Conservation (phyloP, 2,329 filamentous ascomycete species). For the Curvularia sp. region DNA sequence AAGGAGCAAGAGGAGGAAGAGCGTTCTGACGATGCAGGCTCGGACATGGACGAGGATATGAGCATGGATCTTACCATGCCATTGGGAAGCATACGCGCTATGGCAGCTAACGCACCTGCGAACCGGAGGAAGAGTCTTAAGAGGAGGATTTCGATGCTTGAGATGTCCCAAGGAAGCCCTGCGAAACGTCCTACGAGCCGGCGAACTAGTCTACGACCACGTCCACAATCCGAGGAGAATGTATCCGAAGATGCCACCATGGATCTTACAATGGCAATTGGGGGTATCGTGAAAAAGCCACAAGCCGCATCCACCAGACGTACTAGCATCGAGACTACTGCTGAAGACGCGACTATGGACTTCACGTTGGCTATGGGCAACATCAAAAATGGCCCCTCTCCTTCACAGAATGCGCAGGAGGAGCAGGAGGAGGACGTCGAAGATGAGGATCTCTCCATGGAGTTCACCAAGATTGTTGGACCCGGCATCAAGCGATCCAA, state of each 20-base stretch:
- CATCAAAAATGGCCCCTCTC: constrained; percentile 36
- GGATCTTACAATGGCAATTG: constrained; percentile 51
- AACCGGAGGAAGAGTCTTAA: constrained; percentile 52
- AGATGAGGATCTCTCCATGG: constrained; percentile 59
- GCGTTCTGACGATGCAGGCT: constrained; percentile 38
- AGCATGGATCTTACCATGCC: constrained; percentile 65
- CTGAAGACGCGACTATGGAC: constrained; percentile 50
- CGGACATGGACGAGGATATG: constrained; percentile 55
- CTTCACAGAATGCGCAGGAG: constrained; percentile 8
- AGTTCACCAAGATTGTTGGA: constrained; percentile 58
- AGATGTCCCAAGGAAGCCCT: constrained; percentile 47
- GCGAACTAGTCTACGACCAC: constrained; percentile 50
- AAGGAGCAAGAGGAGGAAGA: constrained; percentile 33
- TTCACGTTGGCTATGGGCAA: constrained; percentile 49
- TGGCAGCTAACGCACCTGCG: constrained; percentile 31
- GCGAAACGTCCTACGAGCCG: constrained; percentile 45
- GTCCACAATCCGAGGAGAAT: constrained; percentile 45
- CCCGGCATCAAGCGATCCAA: constrained; percentile 48
- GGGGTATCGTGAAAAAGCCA: constrained; percentile 40
- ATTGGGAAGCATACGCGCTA: constrained; percentile 58
- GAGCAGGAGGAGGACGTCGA: constrained; percentile 22
- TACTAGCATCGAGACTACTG: constrained; percentile 35
- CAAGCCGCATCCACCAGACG: constrained; percentile 25
- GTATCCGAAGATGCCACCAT: constrained; percentile 52
- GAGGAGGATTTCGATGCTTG: constrained; percentile 52